Conservation (phyloP, 345 rosid species). For the Adansonia digitata region DNA sequence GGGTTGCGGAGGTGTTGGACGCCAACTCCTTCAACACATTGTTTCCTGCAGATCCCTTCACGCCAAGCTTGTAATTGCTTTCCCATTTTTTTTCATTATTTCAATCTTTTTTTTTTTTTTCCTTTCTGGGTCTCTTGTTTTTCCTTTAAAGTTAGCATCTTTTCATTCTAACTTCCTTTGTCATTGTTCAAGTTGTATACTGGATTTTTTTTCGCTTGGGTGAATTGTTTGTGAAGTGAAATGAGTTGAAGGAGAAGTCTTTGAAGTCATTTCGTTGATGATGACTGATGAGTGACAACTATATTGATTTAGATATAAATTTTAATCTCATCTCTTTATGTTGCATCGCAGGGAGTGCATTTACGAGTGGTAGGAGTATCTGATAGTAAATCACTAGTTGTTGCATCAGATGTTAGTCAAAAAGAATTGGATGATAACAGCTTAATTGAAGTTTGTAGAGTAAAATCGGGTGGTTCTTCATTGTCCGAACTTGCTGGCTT, state of each 20-base stretch:
- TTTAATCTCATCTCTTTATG: neutral
- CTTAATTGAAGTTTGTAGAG: conserved; percentile 50
- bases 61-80: conserved; percentile 42
- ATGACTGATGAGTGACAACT: neutral
- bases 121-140: neutral
- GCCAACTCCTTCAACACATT: conserved; percentile 75
- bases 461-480: conserved; percentile 54
- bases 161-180: neutral
- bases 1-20: conserved; percentile 95
- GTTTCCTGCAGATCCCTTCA: conserved; percentile 85
- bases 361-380: conserved; percentile 76
- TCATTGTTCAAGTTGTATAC: neutral
- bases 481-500: conserved; percentile 33
- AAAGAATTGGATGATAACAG: conserved; percentile 52
- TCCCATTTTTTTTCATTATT: neutral
- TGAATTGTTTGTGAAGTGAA: neutral
- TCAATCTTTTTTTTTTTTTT: neutral
- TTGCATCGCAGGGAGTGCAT: conserved; percentile 53
- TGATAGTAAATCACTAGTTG: conserved; percentile 63
- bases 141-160: neutral
- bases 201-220: neutral
- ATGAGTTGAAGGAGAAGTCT: neutral
- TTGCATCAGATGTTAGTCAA: conserved; percentile 37
- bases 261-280: neutral
- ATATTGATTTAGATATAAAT: neutral